Base-by-base conservation (phyloP, 371 early-diverging fungal genomes). In the Rhizopus stolonifer region DNA sequence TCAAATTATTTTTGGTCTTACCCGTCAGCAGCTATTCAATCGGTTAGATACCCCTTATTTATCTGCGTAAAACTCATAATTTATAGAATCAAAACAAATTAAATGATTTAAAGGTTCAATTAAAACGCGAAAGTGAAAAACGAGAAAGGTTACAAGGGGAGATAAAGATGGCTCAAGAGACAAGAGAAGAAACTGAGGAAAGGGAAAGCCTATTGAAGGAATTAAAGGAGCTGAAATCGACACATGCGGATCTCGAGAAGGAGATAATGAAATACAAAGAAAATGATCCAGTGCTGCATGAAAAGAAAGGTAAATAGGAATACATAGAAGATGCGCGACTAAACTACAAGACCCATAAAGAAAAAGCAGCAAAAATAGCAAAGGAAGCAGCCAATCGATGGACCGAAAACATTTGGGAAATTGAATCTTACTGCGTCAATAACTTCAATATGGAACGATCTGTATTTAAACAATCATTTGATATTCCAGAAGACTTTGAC, bases 1-100 rank as follows among this genome's bases (percentile, higher is more conserved):
- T 88, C 91, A 10, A 96, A 91, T 56, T 94, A 90, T 61, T 98
- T 77, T 63, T 99, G 98, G 98, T 81, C 89, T 6, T 97, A 93
- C 61, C 92, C 92, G 1, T 89, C 92, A 54, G 75, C 89, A 29
- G 82, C 86, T 1, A 69, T 78, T 6, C 79, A 85, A 55, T 63
- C 74, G 19, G 90, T 85, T 69, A 59, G 69, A 15, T 6, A 22
- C 33, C 49, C 43, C 23, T 47, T 31, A 31, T 48, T 14, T 31
- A 53, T 24, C 31, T 29, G n/a, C 31, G 10, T 29, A 7, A 4
- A 10, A 29, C 31, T 10, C 31, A 29, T 13, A 40, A 57, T 18
- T 0, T 1, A 3, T 54, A 58, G 47, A 56, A 51, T 31, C 32
- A 29, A 19, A 56, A 53, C 14, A 56, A 40, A n/a, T 11, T 59